phyloP scores from a whole-genome alignment of 371 early-diverging fungal species.

The Chytridium lagenaria region DNA sequence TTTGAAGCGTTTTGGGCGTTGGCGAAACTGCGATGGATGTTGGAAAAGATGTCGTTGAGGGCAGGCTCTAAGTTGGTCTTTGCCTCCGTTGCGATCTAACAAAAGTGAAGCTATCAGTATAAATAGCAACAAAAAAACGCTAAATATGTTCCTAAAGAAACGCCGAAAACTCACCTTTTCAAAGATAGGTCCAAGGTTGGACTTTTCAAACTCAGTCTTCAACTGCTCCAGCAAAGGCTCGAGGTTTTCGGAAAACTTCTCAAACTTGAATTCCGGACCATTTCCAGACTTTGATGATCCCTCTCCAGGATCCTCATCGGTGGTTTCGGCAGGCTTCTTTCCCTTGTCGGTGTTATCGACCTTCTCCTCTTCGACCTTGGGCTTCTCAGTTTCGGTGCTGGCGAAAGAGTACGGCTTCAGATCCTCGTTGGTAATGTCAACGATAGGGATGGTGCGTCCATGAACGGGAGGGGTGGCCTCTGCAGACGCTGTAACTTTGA shows the following conservation, averaged over 20 bases:
- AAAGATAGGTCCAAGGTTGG: conserved; percentile 37
- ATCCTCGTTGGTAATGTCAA: background rate
- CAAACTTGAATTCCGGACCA: conserved; percentile 11
- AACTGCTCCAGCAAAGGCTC: conserved; percentile 30
- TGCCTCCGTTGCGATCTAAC: conserved; percentile 32
- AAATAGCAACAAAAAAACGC: conserved; percentile 1
- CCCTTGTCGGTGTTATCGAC: background rate
- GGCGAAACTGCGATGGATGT: background rate
- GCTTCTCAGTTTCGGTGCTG: no score
- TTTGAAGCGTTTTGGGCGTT: background rate
- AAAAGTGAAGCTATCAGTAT: background rate
- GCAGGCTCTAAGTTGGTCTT: conserved; percentile 20
- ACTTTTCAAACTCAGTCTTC: conserved; percentile 33
- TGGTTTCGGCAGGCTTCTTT: background rate
- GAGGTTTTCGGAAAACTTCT: conserved; percentile 27
- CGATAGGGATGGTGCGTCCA: background rate
- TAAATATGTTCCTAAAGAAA: background rate
- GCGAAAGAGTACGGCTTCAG: background rate
- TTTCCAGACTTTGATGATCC: background rate
- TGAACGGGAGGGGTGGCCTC: background rate
- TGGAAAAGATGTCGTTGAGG: conserved; percentile 11
- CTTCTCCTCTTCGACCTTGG: background rate
- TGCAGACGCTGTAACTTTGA: background rate
- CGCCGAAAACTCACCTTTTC: conserved; percentile 28
- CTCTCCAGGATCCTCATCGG: background rate